Base-by-base conservation (phyloP, 1,284 basidiomycete genomes). In the Veloboletus limbatus region DNA sequence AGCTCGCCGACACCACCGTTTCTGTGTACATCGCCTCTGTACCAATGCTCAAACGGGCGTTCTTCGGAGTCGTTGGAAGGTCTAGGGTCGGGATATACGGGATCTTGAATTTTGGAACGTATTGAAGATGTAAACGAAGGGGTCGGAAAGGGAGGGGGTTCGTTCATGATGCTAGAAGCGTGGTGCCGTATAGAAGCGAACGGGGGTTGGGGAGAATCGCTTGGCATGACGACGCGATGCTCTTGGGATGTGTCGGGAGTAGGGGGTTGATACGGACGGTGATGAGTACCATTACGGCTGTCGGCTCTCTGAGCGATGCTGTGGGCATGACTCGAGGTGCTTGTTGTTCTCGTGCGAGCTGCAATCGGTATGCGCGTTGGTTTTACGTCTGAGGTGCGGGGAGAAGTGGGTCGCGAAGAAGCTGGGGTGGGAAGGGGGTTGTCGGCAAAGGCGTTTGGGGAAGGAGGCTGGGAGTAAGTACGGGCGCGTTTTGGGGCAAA, bases 1-100 rank as follows among this genome's bases (percentile, higher is more conserved):
- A 87, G 68, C 62, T 89, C 86, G 36, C 86, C 86, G 14, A 89
- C 87, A 31, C 87, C 86, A 25, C 86, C 87, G 56, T 89, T 89
- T 33, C 87, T 74, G 8, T 85, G 81, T 3, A 86, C 76, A 53
- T 89, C 86, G 3, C 86, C 86, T 40, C 86, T 80, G 60, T 89
- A 89, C 86, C 86, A 89, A 57, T 89, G 86, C 57, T 89, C 85
- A 52, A 82, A 89, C 0, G 85, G 86, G 6, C 76, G 77, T 59
- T 89, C 87, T 51, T 87, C 85, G 3, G 84, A 87, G 17, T 88
- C 86, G n/a, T 67, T 72, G 6, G 86, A 88, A 21, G 72, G 68
- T 32, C 85, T 76, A 4, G 70, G 62, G 14, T 51, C 50, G 31
- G 39, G n/a, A 35, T 43, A 39, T 18, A 34, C 3, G 35, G 66